Percentiles rank a stretch among this genome's conserved stretches.
Conservation (phyloP, 2,329 filamentous ascomycete species). For the Diaporthe sp. region DNA sequence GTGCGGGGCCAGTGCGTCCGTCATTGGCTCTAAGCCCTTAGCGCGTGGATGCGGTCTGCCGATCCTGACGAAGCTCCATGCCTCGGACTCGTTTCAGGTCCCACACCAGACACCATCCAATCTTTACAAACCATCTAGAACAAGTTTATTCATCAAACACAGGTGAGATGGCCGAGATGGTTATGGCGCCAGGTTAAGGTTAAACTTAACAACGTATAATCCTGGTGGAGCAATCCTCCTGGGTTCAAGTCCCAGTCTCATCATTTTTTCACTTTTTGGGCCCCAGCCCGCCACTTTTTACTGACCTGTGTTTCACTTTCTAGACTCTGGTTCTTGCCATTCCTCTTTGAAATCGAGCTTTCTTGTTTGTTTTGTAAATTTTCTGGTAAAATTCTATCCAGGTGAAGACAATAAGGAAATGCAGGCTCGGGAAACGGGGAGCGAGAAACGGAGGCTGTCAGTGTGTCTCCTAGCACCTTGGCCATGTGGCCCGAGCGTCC, state of each 20-base stretch:
- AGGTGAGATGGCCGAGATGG: neutral
- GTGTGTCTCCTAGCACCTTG: no score
- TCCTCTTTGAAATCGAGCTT: no score
- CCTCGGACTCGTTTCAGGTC: neutral
- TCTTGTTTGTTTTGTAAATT: no score
- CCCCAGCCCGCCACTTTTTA: neutral
- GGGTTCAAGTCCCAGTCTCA: conserved; percentile 38
- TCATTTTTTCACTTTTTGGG: neutral
- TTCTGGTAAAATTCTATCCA: no score
- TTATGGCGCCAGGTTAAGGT: conserved; percentile 36
- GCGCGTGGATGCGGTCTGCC: neutral
- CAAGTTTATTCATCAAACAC: neutral
- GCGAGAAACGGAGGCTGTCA: no score
- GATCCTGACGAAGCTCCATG: neutral
- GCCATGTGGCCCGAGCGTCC: no score
- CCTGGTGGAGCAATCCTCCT: conserved; percentile 38
- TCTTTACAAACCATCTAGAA: neutral
- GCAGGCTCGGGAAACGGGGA: no score
- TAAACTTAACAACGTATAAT: conserved; percentile 6
- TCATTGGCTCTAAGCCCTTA: neutral
- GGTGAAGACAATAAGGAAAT: no score
- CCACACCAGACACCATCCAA: neutral
- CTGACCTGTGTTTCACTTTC: neutral
- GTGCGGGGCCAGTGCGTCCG: no score
- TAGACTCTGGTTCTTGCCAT: neutral